These are phyloP conservation scores for Hericium coralloides DNA, from an alignment of 768 basidiomycete species.

Conservation along the genomic window DNA sequence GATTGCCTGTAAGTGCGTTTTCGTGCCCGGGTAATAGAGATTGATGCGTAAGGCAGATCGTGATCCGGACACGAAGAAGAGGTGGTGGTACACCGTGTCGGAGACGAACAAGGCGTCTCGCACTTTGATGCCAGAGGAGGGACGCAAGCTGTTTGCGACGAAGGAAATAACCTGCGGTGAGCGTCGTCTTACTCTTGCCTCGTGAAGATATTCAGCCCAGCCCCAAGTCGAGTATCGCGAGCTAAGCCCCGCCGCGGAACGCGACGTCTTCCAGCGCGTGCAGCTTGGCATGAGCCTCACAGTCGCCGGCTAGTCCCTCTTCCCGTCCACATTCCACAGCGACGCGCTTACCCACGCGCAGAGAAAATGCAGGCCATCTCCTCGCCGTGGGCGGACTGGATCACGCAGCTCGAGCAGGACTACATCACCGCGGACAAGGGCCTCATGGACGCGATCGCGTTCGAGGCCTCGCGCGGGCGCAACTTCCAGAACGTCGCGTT, in stretches of 20 bases:
- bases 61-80: constrained; percentile 46
- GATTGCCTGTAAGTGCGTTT: constrained; percentile 43
- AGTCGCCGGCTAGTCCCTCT: constrained; percentile 43
- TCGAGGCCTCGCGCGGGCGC: constrained; percentile 60
- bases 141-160: constrained; percentile 39
- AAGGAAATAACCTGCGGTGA: constrained; percentile 60
- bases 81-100: constrained; percentile 52
- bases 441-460: constrained; percentile 43
- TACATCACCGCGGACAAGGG: constrained; percentile 54
- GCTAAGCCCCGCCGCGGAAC: constrained; percentile 47
- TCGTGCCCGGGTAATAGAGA: constrained; percentile 15
- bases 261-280: constrained; percentile 78
- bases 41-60: constrained; percentile 32
- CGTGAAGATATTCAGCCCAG: not conserved
- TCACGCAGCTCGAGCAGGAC: constrained; percentile 44
- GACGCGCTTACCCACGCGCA: constrained; percentile 14
- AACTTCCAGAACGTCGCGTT: constrained; percentile 71
- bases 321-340: not conserved
- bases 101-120: constrained; percentile 34
- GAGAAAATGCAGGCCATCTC: constrained; percentile 77
- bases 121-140: constrained; percentile 42
- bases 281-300: constrained; percentile 72
- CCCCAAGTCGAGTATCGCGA: constrained; percentile 56
- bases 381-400: constrained; percentile 63
- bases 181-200: not conserved